Evolutionary conservation across 106 monocot species (phyloP), one percentile per base, ranked within the genome.

Genomic region (Iris macrosiphon): DNA sequence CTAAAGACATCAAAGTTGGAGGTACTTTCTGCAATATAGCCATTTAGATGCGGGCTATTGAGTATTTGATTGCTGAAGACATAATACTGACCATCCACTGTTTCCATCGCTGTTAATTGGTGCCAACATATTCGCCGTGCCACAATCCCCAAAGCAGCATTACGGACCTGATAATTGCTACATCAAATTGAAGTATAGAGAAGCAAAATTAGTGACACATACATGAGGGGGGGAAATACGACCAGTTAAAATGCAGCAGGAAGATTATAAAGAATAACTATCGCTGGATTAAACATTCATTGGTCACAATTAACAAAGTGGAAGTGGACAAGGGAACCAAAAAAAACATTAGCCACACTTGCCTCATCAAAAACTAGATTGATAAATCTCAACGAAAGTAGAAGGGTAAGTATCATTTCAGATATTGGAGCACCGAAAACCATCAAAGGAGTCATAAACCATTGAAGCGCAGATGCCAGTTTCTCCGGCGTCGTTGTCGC

Each of bases 381-480:
- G 66, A 98, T 91, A 75, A 98, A 98, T 62, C 98, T 83, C 70
- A 98, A 59, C n/a, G 98, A 98, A 44, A 98, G 98, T 42, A 98
- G 78, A 2, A 98, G 70, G 41, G 98, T 98, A 32, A 98, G 83
- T 60, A 80, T 84, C 54, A 91, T 86, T 76, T 98, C 98, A 62
- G 87, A 34, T 22, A 98, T 78, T n/a, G 98, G 91, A 56, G 76
- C 98, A 34, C 87, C 78, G 65, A 91, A 46, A 20, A 47, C 30
- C 19, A 53, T 55, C 49, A 98, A 71, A 40, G 91, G 98, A 65
- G 33, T 40, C 87, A 98, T 87, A 67, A 98, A 87, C 98, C 98
- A 98, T 59, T 55, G 35, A 11, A 98, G 52, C 26, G 91, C 98
- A 75, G 78, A 87, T 59, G 83, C 90, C 78, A 98, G 80, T 73